Base-by-base conservation (phyloP, 495 filamentous ascomycete species). In the Amniculicola lignicola region DNA sequence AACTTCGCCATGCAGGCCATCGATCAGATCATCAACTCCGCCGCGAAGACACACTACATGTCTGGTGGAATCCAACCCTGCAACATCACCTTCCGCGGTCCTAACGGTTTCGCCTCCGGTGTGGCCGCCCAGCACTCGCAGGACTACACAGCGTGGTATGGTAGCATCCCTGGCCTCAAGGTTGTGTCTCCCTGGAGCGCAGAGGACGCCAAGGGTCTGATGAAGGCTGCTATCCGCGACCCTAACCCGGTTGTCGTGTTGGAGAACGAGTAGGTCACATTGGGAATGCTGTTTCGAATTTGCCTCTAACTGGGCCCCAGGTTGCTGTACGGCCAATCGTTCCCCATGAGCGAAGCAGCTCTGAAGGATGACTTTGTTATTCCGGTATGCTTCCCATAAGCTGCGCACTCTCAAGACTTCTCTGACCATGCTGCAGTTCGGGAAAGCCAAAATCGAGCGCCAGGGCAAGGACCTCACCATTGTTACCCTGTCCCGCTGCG, bases 1-100 rank as follows among this genome's bases (percentile, higher is more conserved):
- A 98, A 98, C 81, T 98, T 98, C 72, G 93, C 93, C 73, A 98
- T 98, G 93, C 93, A 98, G 78, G 86, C 93, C 61, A 98, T 98
- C 73, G 93, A 98, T 74, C 93, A 98, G 72, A 90, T 98, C 71
- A 91, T 98, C 83, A 98, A 98, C 82, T 96, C 90, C 42, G 93
- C 90, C 49, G 93, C 90, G 61, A 98, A 97, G 79, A 98, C 93
- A 18, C 94, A 96, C 71, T 98, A 98, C 79, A 98, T 98, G 93
- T 96, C 92, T 50, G 93, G 93, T 63, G 93, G 93, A 72, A 98
- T 96, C 73, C 93, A 98, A 74, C 93, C 93, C 64, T 98, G 93
- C 79, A 97, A 96, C 76, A 86, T 98, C 72, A 97, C 94, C 57
- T 98, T 98, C 84, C 90, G 93, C 71, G 93, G 93, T 38, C 93